Evolutionary conservation across 225 moss, liverwort and hornwort genomes (phyloP).

Genomic region (Straminergon stramineum): DNA sequence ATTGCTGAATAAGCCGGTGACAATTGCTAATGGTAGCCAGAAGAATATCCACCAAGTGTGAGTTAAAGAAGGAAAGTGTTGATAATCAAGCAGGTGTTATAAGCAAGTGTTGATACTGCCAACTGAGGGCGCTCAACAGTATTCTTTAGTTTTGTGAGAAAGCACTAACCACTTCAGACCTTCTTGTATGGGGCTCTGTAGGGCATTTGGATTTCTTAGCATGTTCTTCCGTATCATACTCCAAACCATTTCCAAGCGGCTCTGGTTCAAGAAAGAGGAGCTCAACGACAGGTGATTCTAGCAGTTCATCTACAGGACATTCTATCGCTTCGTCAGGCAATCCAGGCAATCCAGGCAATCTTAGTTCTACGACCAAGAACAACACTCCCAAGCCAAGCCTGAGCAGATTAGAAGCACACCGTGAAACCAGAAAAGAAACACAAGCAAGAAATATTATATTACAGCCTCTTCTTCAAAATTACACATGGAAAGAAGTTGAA

Average conservation of each 20-base stretch:
- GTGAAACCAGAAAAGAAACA: neutral
- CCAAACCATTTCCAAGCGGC: neutral
- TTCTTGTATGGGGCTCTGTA: neutral
- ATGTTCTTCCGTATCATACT: neutral
- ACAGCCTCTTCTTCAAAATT: neutral
- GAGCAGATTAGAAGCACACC: neutral
- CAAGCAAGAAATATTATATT: neutral
- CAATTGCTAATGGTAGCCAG: neutral
- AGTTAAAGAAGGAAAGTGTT: neutral
- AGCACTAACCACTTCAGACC: neutral
- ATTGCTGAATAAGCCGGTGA: neutral
- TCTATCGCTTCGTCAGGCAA: neutral
- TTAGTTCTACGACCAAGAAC: neutral
- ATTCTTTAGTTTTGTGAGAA: neutral
- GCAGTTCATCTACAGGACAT: neutral
- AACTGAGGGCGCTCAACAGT: neutral
- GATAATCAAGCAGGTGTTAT: neutral
- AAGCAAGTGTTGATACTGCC: neutral
- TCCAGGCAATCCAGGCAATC: neutral
- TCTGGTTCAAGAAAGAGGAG: neutral
- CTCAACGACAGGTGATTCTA: neutral
- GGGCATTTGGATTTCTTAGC: constrained; percentile 20
- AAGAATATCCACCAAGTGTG: neutral
- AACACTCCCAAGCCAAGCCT: neutral
- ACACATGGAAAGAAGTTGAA: neutral